Evolutionary conservation across 2,329 filamentous ascomycete genomes (phyloP), one percentile per base, ranked within the genome.

Genomic region (Pestalotiopsis sp.): DNA sequence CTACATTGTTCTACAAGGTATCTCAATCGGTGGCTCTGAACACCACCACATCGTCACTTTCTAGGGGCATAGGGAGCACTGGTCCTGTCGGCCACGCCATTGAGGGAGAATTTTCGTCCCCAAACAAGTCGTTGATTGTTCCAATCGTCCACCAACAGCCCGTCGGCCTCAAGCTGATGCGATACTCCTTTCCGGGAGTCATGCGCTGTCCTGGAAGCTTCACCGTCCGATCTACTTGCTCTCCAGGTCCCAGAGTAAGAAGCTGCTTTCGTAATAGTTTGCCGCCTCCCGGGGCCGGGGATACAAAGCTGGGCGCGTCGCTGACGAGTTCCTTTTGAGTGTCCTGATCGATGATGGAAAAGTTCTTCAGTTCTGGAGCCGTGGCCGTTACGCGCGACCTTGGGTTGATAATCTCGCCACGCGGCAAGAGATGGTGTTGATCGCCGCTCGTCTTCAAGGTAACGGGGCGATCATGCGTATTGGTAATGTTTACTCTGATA

Each of bases 341-440:
- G 2, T 62, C 59, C 27, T 38, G 59, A 41, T 62, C 59, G 31
- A 62, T 23, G n/a, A 62, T 17, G 27, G 59, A 62, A 17, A 62
- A 62, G 36, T 62, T 62, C 14, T 31, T 36, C 27, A 62, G 11
- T 31, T 62, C 39, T 41, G 59, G 59, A 23, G 14, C 11, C 12
- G n/a, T 41, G 13, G 59, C 31, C 27, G 31, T 62, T 12, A 41
- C 17, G 14, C 59, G 59, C 31, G 59, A 14, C n/a, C 59, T 36
- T 38, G 59, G 59, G 31, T 62, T 62, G 13, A 27, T 17, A 20
- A 41, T 25, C 39, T 62, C 59, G 27, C 59, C 59, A 31, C 17
- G 59, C n/a, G 59, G 31, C 59, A n/a, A n/a, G 31, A 62, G 59
- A 62, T 62, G 59, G 5, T 36, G 59, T 31, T 62, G 59, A 23